A percentile compares a stretch with the other conserved stretches of the same genome.
phyloP scores from a whole-genome alignment of 257 asterid genomes.

The Solanum pimpinellifolium region DNA sequence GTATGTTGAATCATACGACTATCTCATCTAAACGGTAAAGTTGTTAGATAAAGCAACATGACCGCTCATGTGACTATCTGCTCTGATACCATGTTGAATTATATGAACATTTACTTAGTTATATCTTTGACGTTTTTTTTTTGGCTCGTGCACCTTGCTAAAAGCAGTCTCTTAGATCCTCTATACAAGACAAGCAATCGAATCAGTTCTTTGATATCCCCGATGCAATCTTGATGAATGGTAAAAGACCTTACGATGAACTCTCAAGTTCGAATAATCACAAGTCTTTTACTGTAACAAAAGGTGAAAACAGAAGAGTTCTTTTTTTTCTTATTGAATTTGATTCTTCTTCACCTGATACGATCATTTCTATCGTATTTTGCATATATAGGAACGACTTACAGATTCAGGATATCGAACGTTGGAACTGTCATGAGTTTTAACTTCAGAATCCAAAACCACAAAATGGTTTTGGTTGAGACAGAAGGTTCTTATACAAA shows the following conservation, averaged over 20 bases:
- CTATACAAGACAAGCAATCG: background rate
- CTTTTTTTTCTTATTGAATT: background rate
- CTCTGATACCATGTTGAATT: background rate
- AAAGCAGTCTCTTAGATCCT: background rate
- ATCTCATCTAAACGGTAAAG: background rate
- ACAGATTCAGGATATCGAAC: slow-evolving; percentile 42
- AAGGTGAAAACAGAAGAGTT: slow-evolving; percentile 14
- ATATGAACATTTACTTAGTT: background rate
- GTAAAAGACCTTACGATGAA: slow-evolving; percentile 35
- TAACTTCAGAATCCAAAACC: slow-evolving; percentile 56
- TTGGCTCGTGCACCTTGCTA: background rate
- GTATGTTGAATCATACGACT: background rate
- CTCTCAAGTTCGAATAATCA: slow-evolving; percentile 7
- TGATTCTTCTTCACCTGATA: background rate
- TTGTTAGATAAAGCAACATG: background rate
- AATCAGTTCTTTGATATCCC: background rate
- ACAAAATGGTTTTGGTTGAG: slow-evolving; percentile 55
- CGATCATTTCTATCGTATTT: background rate
- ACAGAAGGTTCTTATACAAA: slow-evolving; percentile 65
- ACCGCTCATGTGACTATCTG: background rate
- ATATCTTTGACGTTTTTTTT: no score
- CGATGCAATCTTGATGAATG: slow-evolving; percentile 49
- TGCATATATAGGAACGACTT: slow-evolving; percentile 33
- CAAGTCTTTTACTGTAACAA: slow-evolving; percentile 33
- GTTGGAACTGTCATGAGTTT: slow-evolving; percentile 52